phyloP scores from a whole-genome alignment of 768 basidiomycete genomes.

The Calvatia gigantea region DNA sequence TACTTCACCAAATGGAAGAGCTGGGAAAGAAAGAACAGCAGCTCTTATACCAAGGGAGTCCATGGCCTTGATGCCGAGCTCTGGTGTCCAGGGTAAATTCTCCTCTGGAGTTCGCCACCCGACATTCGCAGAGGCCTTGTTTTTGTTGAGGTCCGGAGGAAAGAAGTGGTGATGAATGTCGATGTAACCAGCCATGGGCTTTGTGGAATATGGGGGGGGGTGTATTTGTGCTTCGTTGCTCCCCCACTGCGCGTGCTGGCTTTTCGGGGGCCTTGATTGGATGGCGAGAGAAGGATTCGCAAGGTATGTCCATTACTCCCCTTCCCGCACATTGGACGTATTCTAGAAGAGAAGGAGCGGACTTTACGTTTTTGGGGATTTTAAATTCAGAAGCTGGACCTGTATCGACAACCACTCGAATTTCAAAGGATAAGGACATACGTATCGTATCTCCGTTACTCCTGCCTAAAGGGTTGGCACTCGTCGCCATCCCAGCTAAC shows the following conservation, averaged over 20 bases:
- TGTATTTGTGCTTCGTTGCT: slow-evolving; percentile 4
- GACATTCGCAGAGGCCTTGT: slow-evolving; percentile 36
- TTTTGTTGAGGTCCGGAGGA: slow-evolving; percentile 48
- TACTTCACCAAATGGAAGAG: slow-evolving; percentile 38
- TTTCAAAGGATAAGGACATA: no score
- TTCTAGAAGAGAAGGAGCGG: no score
- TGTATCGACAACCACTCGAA: no score
- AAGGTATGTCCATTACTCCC: background rate
- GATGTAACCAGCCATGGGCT: slow-evolving; percentile 30
- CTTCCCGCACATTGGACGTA: no score
- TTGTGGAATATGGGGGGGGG: background rate
- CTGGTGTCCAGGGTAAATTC: slow-evolving; percentile 63
- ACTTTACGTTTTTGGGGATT: no score
- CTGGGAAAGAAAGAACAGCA: slow-evolving; percentile 67
- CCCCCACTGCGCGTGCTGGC: slow-evolving; percentile 2
- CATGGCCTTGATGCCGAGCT: slow-evolving; percentile 61
- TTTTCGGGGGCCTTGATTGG: background rate
- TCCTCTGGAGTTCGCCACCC: slow-evolving; percentile 64
- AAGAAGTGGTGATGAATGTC: slow-evolving; percentile 84
- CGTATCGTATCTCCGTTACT: no score
- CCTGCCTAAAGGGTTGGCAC: slow-evolving; percentile 51
- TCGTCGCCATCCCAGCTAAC: slow-evolving; percentile 76
- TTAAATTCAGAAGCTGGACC: no score
- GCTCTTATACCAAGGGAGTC: slow-evolving; percentile 51
- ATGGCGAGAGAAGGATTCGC: background rate